phyloP scores from a whole-genome alignment of 139 green algal genomes.

The Trebouxia sp. region DNA sequence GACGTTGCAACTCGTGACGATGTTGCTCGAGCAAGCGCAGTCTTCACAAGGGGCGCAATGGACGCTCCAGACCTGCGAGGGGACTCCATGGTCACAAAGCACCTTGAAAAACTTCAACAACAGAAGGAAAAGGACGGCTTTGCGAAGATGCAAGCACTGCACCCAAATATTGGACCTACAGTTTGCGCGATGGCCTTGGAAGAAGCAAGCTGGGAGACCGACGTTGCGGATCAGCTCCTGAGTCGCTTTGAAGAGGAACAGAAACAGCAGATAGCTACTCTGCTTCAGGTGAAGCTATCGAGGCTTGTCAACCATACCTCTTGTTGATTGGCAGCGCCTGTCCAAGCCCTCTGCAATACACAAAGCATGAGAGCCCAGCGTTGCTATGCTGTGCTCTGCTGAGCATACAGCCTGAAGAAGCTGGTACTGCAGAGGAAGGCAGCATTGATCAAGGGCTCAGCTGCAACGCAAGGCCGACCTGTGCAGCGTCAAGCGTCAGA shows the following conservation, averaged over 20 bases:
- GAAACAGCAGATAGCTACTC: neutral
- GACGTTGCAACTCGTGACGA: slow-evolving; percentile 16
- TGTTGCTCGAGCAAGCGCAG: neutral
- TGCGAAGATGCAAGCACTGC: slow-evolving; percentile 55
- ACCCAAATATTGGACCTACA: slow-evolving; percentile 69
- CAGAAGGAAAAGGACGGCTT: slow-evolving; percentile 73
- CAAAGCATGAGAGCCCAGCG: too few relatives aligned
- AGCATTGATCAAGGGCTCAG: neutral
- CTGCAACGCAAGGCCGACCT: neutral
- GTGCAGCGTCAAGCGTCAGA: slow-evolving; percentile 7
- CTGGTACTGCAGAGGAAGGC: slow-evolving; percentile 35
- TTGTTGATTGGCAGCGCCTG: too few relatives aligned
- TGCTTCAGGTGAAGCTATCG: neutral
- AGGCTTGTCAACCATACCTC: too few relatives aligned
- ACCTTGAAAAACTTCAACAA: slow-evolving; percentile 71
- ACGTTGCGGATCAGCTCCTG: slow-evolving; percentile 36
- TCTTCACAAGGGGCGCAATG: slow-evolving; percentile 49
- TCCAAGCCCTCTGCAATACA: too few relatives aligned
- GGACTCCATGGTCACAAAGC: slow-evolving; percentile 59
- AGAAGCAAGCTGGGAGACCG: slow-evolving; percentile 66
- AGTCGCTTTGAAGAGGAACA: slow-evolving; percentile 18
- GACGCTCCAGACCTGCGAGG: slow-evolving; percentile 47
- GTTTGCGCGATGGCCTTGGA: slow-evolving; percentile 63
- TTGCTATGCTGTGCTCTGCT: too few relatives aligned
- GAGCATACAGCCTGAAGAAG: too few relatives aligned